Evolutionary conservation across 2,329 filamentous ascomycete species (phyloP).

Genomic region (Thielaviopsis ethacetica): DNA sequence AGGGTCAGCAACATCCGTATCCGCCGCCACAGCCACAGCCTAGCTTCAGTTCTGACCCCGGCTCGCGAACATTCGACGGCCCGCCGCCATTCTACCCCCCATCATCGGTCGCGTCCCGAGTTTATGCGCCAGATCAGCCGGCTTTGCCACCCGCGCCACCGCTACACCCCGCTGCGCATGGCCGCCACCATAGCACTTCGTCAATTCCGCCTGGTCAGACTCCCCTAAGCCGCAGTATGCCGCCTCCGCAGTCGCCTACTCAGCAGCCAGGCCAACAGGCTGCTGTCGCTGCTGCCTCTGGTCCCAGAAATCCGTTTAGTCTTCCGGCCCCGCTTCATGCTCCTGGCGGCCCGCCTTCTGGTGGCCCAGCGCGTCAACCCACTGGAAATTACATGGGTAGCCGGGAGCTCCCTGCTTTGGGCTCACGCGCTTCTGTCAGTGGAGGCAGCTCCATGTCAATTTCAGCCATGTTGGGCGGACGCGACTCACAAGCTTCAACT

Average conservation of each 20-base stretch:
- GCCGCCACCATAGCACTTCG: conserved; percentile 29
- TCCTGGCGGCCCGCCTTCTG: conserved; percentile 19
- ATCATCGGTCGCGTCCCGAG: neutral
- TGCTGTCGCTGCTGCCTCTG: conserved; percentile 14
- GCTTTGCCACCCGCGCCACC: conserved; percentile 11
- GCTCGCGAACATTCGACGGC: conserved; percentile 1
- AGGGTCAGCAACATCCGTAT: neutral
- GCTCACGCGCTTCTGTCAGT: conserved; percentile 29
- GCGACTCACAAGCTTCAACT: conserved; percentile 22
- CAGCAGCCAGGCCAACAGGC: conserved; percentile 17
- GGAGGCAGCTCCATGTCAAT: conserved; percentile 43
- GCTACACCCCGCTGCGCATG: conserved; percentile 21
- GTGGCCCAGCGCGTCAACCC: conserved; percentile 17
- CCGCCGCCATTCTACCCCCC: conserved; percentile 7
- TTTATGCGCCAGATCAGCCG: conserved; percentile 11
- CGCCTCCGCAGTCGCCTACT: conserved; percentile 29
- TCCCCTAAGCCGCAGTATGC: conserved; percentile 26
- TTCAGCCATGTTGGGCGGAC: conserved; percentile 40
- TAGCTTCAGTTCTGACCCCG: neutral
- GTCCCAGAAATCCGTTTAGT: conserved; percentile 23
- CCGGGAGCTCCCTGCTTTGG: conserved; percentile 37
- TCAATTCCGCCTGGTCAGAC: conserved; percentile 24
- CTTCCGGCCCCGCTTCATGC: conserved; percentile 30
- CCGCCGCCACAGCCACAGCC: neutral
- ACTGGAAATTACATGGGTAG: conserved; percentile 22